Evolutionary conservation across 495 filamentous ascomycete genomes (phyloP), one percentile per base, ranked within the genome.

Genomic region (Hypoxylon perforatum): DNA sequence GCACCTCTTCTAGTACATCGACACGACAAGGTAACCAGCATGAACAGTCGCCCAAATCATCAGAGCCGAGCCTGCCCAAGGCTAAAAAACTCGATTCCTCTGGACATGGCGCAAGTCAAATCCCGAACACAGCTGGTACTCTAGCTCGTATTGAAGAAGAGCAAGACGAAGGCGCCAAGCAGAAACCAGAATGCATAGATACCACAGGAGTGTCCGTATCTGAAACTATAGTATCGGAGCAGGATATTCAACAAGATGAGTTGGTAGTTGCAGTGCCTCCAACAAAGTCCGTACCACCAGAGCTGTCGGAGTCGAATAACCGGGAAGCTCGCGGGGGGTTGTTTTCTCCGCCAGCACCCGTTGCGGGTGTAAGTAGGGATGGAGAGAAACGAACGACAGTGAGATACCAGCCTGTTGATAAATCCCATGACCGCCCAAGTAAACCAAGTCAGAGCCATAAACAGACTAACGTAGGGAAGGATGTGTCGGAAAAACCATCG

Each of bases 1-100:
- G 17, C 33, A 14, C 42, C 10, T 21, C 36, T n/a, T 68, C 30
- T 28, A 3, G n/a, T 10, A 19, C 45, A 12, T 10, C 17, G n/a
- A 41, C 11, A 36, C 12, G 0, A 14, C 18, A 41, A 10, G 54
- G 45, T 9, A 21, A 25, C 9, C 21, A 36, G 9, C 15, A 9
- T 2, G 9, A 17, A 5, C 14, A 42, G 36, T 28, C 15, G 23
- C 17, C 25, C 30, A 28, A 11, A 1, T 9, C n/a, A 47, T 4
- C 33, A 14, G 30, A 50, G 19, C 14, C 49, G 18, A 59, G 44
- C 0, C 42, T 63, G 14, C 8, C n/a, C 18, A 30, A 49, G 35
- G 25, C 33, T 12, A 47, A 44, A 11, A n/a, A 59, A 15, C 9
- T 7, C 8, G 19, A 28, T 15, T 5, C 11, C 21, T 38, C 42